Percentiles rank a stretch among this genome's conserved stretches.
These are phyloP conservation scores for Tricholoma bakamatsutake DNA, from an alignment of 768 basidiomycete species.

Conservation along the genomic window DNA sequence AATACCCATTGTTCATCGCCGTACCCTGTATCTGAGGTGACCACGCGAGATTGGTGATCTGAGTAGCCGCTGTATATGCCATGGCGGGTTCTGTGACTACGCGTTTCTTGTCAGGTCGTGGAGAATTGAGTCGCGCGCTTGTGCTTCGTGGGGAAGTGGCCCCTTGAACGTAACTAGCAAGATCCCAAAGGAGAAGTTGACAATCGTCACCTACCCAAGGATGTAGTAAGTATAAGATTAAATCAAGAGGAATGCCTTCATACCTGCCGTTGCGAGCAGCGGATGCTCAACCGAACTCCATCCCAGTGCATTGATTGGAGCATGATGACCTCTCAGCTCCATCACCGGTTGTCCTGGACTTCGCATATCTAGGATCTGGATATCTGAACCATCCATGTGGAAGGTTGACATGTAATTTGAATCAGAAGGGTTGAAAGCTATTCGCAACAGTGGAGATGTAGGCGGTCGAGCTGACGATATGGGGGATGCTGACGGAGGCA, in stretches of 20 bases:
- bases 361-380: constrained; percentile 95
- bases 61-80: constrained; percentile 73
- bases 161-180: constrained; percentile 55
- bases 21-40: constrained; percentile 78
- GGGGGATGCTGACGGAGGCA: constrained; percentile 50
- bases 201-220: constrained; percentile 75
- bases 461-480: constrained; percentile 61
- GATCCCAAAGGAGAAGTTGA: constrained; percentile 92
- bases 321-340: constrained; percentile 80
- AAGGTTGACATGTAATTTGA: constrained; percentile 97
- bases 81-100: constrained; percentile 72
- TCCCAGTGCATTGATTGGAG: constrained; percentile 78
- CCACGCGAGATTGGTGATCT: constrained; percentile 85
- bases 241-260: constrained; percentile 16
- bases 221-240: constrained; percentile 3
- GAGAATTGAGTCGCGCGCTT: constrained; percentile 71
- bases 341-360: constrained; percentile 94
- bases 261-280: constrained; percentile 83
- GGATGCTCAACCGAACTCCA: constrained; percentile 87
- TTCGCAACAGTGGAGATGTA: constrained; percentile 77
- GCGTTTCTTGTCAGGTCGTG: constrained; percentile 76
- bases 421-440: constrained; percentile 87
- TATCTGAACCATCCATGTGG: constrained; percentile 85
- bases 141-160: constrained; percentile 66
- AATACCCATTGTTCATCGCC: constrained; percentile 68